Base-by-base conservation (phyloP, 179 eudicot genomes). In the Silene coronaria region DNA sequence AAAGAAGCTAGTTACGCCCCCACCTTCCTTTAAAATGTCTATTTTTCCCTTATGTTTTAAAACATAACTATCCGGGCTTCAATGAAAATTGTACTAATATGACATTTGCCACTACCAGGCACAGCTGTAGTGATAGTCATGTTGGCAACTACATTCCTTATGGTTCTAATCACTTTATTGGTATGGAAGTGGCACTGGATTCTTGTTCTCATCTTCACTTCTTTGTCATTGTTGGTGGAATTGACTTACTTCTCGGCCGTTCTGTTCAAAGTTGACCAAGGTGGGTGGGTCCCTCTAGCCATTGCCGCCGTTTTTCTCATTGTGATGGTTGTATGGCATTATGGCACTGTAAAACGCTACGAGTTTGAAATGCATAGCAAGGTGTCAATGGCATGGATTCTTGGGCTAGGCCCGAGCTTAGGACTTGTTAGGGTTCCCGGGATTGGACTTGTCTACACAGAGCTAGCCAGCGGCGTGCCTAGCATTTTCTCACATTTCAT, bases 201-300 rank as follows among this genome's bases (percentile, higher is more conserved):
- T 23, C 82, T 89, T 0, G 99, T 92, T 6, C 66, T 90, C n/a
- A 62, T 95, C 76, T 92, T 95, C 86, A 88, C 99, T 14, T 73
- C 73, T 79, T 75, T 90, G 27, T 95, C 99, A 38, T 86, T 95
- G 42, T 23, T 86, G 26, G 91, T 92, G 27, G 99, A 95, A 65
- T 76, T 89, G 57, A 90, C 93, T 4, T 95, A 90, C 84, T 90
- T 95, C 87, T 92, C 96, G 0, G 97, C 97, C 2, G 93, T 95
- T 21, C 89, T 95, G 19, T 88, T 95, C 84, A 95, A 95, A 83
- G 76, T 95, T 19, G 89, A 92, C 76, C 99, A 95, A 78, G 99
- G 99, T 14, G 99, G 99, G 30, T 95, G 99, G 99, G 95, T 95
- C 42, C 99, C 99, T 10, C 91, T 95, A 14, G 99, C 84, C 61